A percentile compares a stretch with the other conserved stretches of the same genome.
Conservation (phyloP, 1,284 basidiomycete genomes). For the Phylloporus gajari region DNA sequence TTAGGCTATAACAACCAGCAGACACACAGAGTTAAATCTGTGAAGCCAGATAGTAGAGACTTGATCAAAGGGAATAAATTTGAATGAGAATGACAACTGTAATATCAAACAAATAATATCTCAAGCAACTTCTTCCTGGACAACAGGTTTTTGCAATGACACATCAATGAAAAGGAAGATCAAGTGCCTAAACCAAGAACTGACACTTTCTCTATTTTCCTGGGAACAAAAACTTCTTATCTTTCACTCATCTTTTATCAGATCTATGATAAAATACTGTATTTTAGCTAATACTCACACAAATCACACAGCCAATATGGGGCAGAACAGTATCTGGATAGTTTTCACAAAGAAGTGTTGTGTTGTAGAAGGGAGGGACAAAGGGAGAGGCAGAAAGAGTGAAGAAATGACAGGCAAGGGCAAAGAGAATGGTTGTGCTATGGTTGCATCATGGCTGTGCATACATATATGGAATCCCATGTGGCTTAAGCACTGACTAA, state of each 20-base stretch:
- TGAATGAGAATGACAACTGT: not conserved
- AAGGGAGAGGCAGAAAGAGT: not conserved
- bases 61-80: conserved; percentile 8
- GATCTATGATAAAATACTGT: not conserved
- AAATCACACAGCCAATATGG: not conserved
- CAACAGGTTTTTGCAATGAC: not conserved
- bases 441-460: no score
- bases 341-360: not conserved
- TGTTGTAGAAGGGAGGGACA: not conserved
- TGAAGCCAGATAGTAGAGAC: conserved; percentile 25
- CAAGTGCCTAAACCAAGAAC: conserved; percentile 1
- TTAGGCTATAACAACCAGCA: conserved; percentile 4
- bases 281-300: not conserved
- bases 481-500: no score
- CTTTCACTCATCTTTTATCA: not conserved
- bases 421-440: no score
- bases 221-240: not conserved
- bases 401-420: no score
- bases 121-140: not conserved
- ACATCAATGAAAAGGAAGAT: not conserved
- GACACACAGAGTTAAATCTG: conserved; percentile 27
- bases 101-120: not conserved
- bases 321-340: not conserved
- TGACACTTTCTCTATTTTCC: not conserved
- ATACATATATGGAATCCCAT: no score